Evolutionary conservation across 2,329 filamentous ascomycete genomes (phyloP), one percentile per base, ranked within the genome.

Genomic region (Beauveria brongniartii): DNA sequence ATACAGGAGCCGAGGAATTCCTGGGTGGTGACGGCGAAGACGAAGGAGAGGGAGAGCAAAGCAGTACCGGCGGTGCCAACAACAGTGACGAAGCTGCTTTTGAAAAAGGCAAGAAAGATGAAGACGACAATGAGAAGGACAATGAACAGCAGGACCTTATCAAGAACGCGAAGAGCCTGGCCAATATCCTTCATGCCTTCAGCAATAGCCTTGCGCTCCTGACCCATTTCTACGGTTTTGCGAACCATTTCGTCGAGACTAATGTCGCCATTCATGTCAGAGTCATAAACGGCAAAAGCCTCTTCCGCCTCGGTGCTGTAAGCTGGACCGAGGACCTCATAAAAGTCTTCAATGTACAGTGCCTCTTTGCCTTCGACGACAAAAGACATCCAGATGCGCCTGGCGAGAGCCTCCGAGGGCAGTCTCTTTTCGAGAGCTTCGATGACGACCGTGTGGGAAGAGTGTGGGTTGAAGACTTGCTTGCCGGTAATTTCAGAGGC

Each of bases 1-100:
- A 99, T 96, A 78, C 93, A 97, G 43, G 92, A 97, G 69, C 93
- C 93, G n/a, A 99, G 84, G 65, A 99, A 89, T 74, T 99, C 94
- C 74, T 97, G 92, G 3, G 89, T 88, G 1, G 92, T 97, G 61
- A 89, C 88, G 26, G 92, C 88, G 73, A 99, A 97, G 67, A 97
- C 89, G 77, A 99, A 99, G 4, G 93, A 97, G n/a, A 97, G 79
- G 6, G 93, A 97, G 10, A 99, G 85, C 47, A 99, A 82, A 0
- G 94, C 89, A 1, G 94, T 97, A 64, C 93, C 93, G 55, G 92
- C 91, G 10, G 92, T 96, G 5, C 92, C 89, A 44, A 97, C 82
- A 6, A 91, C 95, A 3, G 89, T 90, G 59, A 90, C 84, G 69
- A 97, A 94, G 69, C 84, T 91, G 69, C 85, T 88, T 71, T 93